Evolutionary conservation across 768 basidiomycete genomes (phyloP).

Genomic region (Filobasidium wieringae): DNA sequence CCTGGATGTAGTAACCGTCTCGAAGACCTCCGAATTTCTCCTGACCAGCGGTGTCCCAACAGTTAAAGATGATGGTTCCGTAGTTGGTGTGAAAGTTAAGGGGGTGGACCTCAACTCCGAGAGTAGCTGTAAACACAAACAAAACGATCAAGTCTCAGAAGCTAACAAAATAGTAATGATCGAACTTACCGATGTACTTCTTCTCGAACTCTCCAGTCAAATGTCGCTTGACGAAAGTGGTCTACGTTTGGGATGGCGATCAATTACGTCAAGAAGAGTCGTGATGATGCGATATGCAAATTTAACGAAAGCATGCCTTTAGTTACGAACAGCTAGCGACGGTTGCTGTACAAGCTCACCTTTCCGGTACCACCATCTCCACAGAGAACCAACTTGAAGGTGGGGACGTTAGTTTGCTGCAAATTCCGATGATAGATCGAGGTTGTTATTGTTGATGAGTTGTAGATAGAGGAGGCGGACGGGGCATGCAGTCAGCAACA

Average conservation of each 20-base stretch:
- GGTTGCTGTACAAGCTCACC: conserved; percentile 2
- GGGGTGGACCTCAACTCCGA: conserved; percentile 99
- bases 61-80: conserved; percentile 97
- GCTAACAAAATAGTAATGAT: background rate
- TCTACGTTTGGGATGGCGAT: conserved; percentile 43
- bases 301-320: too few species aligned
- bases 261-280: background rate
- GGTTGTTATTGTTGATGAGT: conserved; percentile 48
- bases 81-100: conserved; percentile 94
- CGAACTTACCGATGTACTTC: conserved; percentile 83
- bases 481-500: conserved; percentile 1
- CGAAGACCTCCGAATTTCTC: conserved; percentile 99
- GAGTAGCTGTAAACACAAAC: conserved; percentile 56
- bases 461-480: conserved; percentile 30
- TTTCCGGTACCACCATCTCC: conserved; percentile 92
- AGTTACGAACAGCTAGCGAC: background rate
- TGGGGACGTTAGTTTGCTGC: conserved; percentile 48
- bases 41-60: conserved; percentile 99
- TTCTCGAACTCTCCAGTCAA: conserved; percentile 99
- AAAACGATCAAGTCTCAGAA: background rate
- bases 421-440: conserved; percentile 18
- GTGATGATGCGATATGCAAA: background rate
- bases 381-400: conserved; percentile 68
- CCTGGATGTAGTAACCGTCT: conserved; percentile 52
- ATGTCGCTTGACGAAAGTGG: conserved; percentile 98